A percentile compares a stretch with the other conserved stretches of the same genome.
Evolutionary conservation across 2,329 filamentous ascomycete genomes (phyloP).

Genomic region (Trichoderma arundinaceum): DNA sequence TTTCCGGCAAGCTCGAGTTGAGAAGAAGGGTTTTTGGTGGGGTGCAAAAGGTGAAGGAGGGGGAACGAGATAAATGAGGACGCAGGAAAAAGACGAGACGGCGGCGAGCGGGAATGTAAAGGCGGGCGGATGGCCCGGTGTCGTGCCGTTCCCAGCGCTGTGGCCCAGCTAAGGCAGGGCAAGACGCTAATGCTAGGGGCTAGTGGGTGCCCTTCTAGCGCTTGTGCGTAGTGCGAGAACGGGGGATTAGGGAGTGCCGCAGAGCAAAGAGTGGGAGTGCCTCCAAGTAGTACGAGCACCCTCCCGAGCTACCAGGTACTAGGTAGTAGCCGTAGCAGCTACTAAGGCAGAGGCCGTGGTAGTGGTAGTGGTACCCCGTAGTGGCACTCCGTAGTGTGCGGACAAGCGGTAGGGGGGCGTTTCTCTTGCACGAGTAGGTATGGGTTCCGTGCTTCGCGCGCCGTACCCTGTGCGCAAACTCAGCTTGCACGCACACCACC

Average conservation of each 20-base stretch:
- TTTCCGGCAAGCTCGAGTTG: constrained; percentile 16
- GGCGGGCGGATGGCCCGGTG: constrained; percentile 47
- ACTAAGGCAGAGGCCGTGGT: neutral
- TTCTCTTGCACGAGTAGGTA: neutral
- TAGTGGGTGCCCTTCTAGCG: constrained; percentile 32
- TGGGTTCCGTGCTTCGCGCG: no score
- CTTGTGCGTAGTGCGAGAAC: constrained; percentile 25
- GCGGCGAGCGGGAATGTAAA: constrained; percentile 45
- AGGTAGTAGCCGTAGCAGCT: neutral
- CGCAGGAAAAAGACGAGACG: constrained; percentile 30
- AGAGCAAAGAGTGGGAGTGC: constrained; percentile 15
- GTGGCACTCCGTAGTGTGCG: neutral
- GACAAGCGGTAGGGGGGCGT: constrained; percentile 18
- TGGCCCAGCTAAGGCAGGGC: constrained; percentile 39
- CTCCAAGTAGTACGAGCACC: neutral
- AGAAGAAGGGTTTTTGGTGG: constrained; percentile 30
- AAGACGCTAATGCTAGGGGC: constrained; percentile 32
- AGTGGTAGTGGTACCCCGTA: neutral
- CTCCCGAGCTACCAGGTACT: constrained; percentile 4
- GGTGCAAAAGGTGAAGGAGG: constrained; percentile 33
- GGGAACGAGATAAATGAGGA: constrained; percentile 30
- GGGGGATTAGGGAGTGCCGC: constrained; percentile 23
- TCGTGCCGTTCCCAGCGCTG: constrained; percentile 48
- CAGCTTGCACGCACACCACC: constrained; percentile 25
- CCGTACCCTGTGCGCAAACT: constrained; percentile 26